Evolutionary conservation across 805 yeast species (phyloP).

Genomic region (Priceomyces haplophilus): DNA sequence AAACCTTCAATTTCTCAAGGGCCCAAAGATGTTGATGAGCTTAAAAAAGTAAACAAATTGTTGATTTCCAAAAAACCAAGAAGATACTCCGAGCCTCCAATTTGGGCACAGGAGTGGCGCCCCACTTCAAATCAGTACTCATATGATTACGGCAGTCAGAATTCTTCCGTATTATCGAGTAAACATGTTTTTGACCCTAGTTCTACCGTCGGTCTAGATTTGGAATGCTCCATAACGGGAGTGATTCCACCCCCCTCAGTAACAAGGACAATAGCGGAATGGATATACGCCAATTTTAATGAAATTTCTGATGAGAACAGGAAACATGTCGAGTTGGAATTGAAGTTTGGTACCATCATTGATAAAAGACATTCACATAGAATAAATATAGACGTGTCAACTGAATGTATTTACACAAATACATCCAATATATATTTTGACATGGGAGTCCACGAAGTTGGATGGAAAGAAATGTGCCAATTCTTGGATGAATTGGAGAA

Average conservation of each 20-base stretch:
- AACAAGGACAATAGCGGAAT: conserved; percentile 76
- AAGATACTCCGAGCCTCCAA: conserved; percentile 63
- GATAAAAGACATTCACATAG: conserved; percentile 62
- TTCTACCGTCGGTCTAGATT: conserved; percentile 32
- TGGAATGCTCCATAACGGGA: conserved; percentile 62
- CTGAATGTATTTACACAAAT: conserved; percentile 64
- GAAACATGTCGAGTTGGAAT: conserved; percentile 62
- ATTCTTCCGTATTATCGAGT: conserved; percentile 14
- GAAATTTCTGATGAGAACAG: conserved; percentile 58
- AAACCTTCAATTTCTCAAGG: not conserved
- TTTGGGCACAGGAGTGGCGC: conserved; percentile 80
- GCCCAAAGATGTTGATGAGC: not conserved
- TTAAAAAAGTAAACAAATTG: not conserved
- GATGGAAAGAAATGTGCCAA: conserved; percentile 55
- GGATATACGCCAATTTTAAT: conserved; percentile 81
- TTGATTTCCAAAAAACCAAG: conserved; percentile 47
- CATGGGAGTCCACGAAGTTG: conserved; percentile 62
- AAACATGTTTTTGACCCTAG: conserved; percentile 30
- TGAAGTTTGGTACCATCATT: conserved; percentile 70
- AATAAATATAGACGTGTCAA: conserved; percentile 60
- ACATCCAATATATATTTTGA: conserved; percentile 55
- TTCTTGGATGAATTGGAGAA: conserved; percentile 56
- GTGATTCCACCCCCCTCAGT: conserved; percentile 76
- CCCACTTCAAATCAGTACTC: conserved; percentile 28
- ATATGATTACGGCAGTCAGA: not conserved